Evolutionary conservation across 1,139 yeast species (phyloP).

Genomic region (Saccharomyces hybrid): DNA sequence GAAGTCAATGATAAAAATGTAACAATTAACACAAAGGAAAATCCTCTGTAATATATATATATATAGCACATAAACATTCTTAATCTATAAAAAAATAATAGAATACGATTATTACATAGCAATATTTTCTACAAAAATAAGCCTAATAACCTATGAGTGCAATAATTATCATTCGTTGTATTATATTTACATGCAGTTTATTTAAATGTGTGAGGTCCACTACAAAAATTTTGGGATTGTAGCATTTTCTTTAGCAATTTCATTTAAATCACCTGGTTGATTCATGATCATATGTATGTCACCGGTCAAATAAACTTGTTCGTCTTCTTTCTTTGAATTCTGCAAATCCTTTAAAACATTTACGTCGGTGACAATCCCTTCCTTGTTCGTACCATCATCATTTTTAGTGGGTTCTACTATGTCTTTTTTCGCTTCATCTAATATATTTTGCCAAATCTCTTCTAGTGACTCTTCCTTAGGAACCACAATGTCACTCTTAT

Average conservation of each 20-base stretch:
- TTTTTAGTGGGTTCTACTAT: background rate
- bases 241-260: slow-evolving; percentile 18
- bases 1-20: background rate
- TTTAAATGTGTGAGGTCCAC: background rate
- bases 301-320: slow-evolving; percentile 11
- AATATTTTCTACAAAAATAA: background rate
- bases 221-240: slow-evolving; percentile 10
- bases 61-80: background rate
- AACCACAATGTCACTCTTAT: slow-evolving; percentile 14
- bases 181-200: background rate
- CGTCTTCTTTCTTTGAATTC: slow-evolving; percentile 17
- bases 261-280: background rate
- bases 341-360: slow-evolving; percentile 18
- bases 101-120: background rate
- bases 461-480: slow-evolving; percentile 24
- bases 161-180: background rate
- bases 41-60: background rate
- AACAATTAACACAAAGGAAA: background rate
- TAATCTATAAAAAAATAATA: background rate
- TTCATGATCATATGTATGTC: background rate
- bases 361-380: slow-evolving; percentile 3
- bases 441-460: slow-evolving; percentile 21
- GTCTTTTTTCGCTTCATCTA: slow-evolving; percentile 18
- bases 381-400: background rate
- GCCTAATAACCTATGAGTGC: background rate